phyloP scores from a whole-genome alignment of 1,284 basidiomycete genomes.

The Ceratobasidium sp. region DNA sequence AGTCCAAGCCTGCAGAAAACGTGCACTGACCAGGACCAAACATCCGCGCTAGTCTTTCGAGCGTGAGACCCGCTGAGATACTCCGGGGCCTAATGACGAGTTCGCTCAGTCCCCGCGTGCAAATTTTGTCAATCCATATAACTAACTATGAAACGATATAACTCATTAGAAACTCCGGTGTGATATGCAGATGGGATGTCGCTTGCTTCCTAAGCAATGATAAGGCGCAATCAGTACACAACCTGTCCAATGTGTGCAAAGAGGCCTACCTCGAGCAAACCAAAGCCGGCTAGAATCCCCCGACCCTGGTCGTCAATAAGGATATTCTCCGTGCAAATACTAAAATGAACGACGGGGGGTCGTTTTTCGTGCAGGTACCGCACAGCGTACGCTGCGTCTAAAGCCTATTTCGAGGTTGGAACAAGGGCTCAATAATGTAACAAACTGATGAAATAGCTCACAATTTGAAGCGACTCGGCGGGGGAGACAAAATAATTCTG shows the following conservation, averaged over 20 bases:
- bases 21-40: conserved; percentile 24
- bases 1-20: background rate
- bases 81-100: conserved; percentile 7
- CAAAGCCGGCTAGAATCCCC: conserved; percentile 7
- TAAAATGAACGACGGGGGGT: background rate
- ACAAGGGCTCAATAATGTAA: background rate
- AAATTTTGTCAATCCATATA: background rate
- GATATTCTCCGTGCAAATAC: conserved; percentile 2
- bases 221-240: too few relatives aligned
- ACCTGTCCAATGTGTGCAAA: too few relatives aligned
- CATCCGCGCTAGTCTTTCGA: conserved; percentile 13
- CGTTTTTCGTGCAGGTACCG: conserved; percentile 1
- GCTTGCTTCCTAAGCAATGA: background rate
- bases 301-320: background rate
- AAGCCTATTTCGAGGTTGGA: background rate
- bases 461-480: background rate
- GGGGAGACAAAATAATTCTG: background rate
- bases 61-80: background rate
- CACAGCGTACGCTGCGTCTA: background rate
- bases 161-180: background rate
- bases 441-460: background rate
- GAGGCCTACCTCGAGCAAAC: background rate
- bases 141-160: conserved; percentile 4
- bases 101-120: background rate
- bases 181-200: background rate